Percentiles rank a stretch among this genome's conserved stretches.
phyloP scores from a whole-genome alignment of 2,329 filamentous ascomycete genomes.

The Neonectria ditissima region DNA sequence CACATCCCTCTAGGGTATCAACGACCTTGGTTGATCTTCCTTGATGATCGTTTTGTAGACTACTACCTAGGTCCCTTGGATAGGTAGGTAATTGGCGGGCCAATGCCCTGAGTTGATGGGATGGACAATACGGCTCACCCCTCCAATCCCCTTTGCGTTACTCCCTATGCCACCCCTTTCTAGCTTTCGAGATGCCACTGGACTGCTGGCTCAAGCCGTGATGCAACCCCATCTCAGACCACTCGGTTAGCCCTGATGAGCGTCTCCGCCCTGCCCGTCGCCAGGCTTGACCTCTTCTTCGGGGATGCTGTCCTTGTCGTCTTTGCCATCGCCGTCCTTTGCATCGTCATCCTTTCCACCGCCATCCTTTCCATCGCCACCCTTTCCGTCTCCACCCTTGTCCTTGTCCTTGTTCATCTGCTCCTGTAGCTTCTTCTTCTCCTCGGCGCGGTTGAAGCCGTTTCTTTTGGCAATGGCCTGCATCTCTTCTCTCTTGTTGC shows the following conservation, averaged over 20 bases:
- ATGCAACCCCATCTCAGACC: not conserved
- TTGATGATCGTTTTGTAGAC: not conserved
- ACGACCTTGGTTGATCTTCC: not conserved
- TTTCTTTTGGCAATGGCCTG: slow-evolving; percentile 3
- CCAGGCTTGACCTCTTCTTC: not conserved
- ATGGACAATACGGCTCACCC: not conserved
- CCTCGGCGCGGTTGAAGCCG: not conserved
- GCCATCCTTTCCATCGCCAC: no score
- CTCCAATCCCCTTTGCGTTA: no score
- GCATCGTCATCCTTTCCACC: not conserved
- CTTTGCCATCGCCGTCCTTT: not conserved
- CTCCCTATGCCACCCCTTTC: not conserved
- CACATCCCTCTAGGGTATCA: not conserved
- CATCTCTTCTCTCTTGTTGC: slow-evolving; percentile 30
- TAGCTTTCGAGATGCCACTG: not conserved
- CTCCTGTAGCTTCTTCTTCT: not conserved
- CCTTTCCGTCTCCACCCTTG: not conserved
- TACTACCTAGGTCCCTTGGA: no score
- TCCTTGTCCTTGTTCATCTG: not conserved
- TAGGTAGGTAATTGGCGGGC: not conserved
- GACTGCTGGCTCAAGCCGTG: not conserved
- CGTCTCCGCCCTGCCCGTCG: not conserved
- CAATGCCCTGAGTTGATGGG: not conserved
- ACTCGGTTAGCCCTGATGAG: not conserved
- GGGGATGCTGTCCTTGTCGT: not conserved